These are phyloP conservation scores for Pecoramyces ruminantium DNA, from an alignment of 192 early-diverging fungal species.

Conservation along the genomic window DNA sequence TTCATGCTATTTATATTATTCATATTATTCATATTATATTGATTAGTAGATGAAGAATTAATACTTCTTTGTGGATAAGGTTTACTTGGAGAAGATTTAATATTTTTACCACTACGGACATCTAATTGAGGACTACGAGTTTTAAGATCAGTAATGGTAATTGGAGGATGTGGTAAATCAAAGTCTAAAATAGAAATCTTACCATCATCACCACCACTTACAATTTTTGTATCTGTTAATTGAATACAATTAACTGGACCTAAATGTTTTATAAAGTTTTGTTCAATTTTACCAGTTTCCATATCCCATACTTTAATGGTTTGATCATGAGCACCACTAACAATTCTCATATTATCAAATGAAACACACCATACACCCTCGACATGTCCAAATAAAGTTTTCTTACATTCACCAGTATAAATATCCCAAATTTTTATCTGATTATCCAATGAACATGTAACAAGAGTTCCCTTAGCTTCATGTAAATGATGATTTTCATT, in stretches of 20 bases:
- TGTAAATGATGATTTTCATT: conserved; percentile 42
- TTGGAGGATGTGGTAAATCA: neutral
- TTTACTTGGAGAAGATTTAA: no score
- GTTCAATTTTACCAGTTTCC: conserved; percentile 43
- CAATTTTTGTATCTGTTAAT: conserved; percentile 72
- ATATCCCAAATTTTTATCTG: conserved; percentile 87
- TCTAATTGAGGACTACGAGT: no score
- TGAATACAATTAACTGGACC: conserved; percentile 65
- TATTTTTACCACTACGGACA: no score
- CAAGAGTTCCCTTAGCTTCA: conserved; percentile 32
- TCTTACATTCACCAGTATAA: conserved; percentile 54
- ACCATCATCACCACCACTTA: conserved; percentile 74
- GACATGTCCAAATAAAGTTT: conserved; percentile 61
- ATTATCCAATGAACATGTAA: conserved; percentile 72
- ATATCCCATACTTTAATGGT: conserved; percentile 64
- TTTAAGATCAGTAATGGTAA: neutral
- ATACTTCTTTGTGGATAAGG: no score
- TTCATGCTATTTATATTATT: neutral
- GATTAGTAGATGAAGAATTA: no score
- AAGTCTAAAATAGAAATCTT: conserved; percentile 71
- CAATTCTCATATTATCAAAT: conserved; percentile 55
- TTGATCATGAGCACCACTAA: conserved; percentile 48
- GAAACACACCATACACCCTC: conserved; percentile 71
- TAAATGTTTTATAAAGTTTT: conserved; percentile 41
- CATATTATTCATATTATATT: no score